A percentile compares a stretch with the other conserved stretches of the same genome.
Evolutionary conservation across 225 moss, liverwort and hornwort genomes (phyloP).

Genomic region (Climacium dendroides): DNA sequence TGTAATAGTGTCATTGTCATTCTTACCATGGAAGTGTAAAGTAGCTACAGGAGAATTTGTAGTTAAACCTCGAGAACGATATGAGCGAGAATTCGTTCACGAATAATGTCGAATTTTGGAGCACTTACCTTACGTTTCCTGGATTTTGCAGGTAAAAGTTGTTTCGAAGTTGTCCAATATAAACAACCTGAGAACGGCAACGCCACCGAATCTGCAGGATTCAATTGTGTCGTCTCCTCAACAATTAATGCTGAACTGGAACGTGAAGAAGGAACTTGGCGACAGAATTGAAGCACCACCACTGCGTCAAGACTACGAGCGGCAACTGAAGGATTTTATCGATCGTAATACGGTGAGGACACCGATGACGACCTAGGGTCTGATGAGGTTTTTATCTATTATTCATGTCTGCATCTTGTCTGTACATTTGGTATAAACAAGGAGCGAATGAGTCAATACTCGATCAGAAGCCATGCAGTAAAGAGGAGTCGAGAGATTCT

Average conservation of each 20-base stretch:
- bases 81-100: background rate
- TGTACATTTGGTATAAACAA: background rate
- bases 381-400: background rate
- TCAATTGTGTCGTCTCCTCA: conserved; percentile 15
- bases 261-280: conserved; percentile 12
- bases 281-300: conserved; percentile 1
- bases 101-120: background rate
- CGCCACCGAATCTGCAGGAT: background rate
- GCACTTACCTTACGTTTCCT: background rate
- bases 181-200: background rate
- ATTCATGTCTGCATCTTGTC: background rate
- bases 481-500: background rate
- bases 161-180: conserved; percentile 18
- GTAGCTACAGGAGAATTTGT: background rate
- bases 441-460: background rate
- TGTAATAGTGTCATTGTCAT: background rate
- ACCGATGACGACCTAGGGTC: background rate
- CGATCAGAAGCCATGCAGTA: background rate
- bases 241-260: conserved; percentile 30
- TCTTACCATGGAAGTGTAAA: background rate
- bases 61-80: background rate
- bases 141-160: conserved; percentile 13
- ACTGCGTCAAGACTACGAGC: conserved; percentile 21
- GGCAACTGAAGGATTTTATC: conserved; percentile 34
- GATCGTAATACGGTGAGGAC: conserved; percentile 30